phyloP scores from a whole-genome alignment of 192 early-diverging fungal species.

The Backusella liffmaniae region DNA sequence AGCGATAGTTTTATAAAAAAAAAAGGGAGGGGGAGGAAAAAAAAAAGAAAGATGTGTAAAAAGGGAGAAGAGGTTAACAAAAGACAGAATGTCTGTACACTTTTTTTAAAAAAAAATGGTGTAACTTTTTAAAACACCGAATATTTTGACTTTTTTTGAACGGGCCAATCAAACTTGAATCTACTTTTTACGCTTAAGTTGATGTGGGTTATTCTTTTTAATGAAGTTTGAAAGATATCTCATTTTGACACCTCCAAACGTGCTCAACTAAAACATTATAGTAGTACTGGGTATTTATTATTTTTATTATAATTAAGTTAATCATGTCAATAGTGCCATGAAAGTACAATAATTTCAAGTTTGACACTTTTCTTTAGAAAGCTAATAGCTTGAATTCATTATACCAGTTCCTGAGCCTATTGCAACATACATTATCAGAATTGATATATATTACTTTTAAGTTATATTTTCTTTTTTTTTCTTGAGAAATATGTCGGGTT shows the following conservation, averaged over 20 bases:
- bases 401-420: constrained; percentile 6
- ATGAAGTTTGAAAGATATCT: neutral
- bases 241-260: neutral
- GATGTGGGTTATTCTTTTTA: neutral
- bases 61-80: neutral
- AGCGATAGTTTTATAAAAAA: neutral
- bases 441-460: neutral
- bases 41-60: neutral
- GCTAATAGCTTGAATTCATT: constrained; percentile 1
- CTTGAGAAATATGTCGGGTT: neutral
- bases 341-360: constrained; percentile 11
- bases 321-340: neutral
- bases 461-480: neutral
- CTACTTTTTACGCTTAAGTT: neutral
- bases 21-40: neutral
- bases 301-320: neutral
- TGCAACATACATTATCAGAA: neutral
- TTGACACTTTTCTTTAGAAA: constrained; percentile 10
- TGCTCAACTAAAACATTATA: neutral
- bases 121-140: neutral
- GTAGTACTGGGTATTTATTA: neutral
- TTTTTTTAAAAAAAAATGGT: neutral
- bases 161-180: neutral
- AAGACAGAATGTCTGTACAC: neutral
- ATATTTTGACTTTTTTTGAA: neutral